Conservation (phyloP, 768 basidiomycete genomes). For the Coprinopsis cinerea region DNA sequence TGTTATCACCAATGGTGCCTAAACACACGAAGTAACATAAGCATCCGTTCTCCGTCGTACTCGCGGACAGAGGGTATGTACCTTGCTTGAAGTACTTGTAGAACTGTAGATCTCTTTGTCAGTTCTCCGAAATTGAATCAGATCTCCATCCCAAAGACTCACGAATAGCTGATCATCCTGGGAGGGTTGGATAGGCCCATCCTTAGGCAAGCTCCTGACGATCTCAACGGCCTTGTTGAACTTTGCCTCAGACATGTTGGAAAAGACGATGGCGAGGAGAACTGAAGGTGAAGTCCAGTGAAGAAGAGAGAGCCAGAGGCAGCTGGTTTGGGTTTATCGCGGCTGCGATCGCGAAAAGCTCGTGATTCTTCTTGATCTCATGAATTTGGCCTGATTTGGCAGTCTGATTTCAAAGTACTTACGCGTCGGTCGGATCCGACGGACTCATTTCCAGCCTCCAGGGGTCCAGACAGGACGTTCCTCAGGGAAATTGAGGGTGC, state of each 20-base stretch:
- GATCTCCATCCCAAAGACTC: conserved; percentile 26
- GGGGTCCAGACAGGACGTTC: too few species aligned
- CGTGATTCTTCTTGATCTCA: neutral
- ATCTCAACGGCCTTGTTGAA: conserved; percentile 74
- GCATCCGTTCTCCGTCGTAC: conserved; percentile 5
- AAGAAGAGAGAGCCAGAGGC: conserved; percentile 7
- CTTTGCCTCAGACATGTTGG: conserved; percentile 59
- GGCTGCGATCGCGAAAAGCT: neutral
- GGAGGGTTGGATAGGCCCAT: conserved; percentile 71
- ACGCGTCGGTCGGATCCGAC: too few species aligned
- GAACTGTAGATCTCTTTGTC: conserved; percentile 49
- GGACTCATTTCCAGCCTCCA: too few species aligned
- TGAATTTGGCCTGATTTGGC: neutral
- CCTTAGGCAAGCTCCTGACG: conserved; percentile 64
- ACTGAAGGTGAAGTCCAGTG: neutral
- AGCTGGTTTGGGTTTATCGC: conserved; percentile 5
- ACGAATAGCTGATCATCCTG: conserved; percentile 77
- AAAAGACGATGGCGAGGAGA: conserved; percentile 4
- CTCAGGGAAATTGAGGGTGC: neutral
- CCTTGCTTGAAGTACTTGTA: conserved; percentile 95
- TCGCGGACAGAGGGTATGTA: conserved; percentile 18
- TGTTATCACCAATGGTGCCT: conserved; percentile 76
- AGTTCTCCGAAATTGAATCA: conserved; percentile 10
- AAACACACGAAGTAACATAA: neutral
- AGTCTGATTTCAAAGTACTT: neutral